Evolutionary conservation across 2,329 filamentous ascomycete species (phyloP).

Genomic region (Penicillium polonicum): DNA sequence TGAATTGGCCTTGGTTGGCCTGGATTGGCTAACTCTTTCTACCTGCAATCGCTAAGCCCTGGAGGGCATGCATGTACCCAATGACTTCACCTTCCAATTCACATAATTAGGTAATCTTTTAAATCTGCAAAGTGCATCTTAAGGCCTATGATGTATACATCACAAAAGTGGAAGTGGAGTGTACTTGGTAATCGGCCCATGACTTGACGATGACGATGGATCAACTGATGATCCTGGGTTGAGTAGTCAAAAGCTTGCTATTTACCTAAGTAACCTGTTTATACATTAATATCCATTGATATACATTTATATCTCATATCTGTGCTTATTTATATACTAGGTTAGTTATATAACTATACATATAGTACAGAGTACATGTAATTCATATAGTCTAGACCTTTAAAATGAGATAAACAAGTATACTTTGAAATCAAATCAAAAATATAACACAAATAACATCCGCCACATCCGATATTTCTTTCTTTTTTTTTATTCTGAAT

Average conservation of each 20-base stretch:
- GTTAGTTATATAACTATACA: too few species aligned
- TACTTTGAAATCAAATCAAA: too few species aligned
- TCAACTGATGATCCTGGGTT: not conserved
- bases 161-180: not conserved
- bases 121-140: not conserved
- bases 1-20: not conserved
- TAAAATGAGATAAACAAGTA: too few species aligned
- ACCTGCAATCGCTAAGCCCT: not conserved
- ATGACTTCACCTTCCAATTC: not conserved
- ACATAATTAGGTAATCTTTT: not conserved
- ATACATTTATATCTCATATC: too few species aligned
- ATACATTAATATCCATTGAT: not conserved
- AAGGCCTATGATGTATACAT: not conserved
- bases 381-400: too few species aligned
- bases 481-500: not conserved
- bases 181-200: not conserved
- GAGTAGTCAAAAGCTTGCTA: not conserved
- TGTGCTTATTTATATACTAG: too few species aligned
- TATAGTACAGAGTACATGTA: too few species aligned
- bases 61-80: not conserved
- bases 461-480: slow-evolving; percentile 10
- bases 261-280: not conserved
- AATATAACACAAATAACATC: slow-evolving; percentile 8
- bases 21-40: not conserved
- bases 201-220: slow-evolving; percentile 3